Conservation (phyloP, 306 rosid species). For the Purshia tridentata region DNA sequence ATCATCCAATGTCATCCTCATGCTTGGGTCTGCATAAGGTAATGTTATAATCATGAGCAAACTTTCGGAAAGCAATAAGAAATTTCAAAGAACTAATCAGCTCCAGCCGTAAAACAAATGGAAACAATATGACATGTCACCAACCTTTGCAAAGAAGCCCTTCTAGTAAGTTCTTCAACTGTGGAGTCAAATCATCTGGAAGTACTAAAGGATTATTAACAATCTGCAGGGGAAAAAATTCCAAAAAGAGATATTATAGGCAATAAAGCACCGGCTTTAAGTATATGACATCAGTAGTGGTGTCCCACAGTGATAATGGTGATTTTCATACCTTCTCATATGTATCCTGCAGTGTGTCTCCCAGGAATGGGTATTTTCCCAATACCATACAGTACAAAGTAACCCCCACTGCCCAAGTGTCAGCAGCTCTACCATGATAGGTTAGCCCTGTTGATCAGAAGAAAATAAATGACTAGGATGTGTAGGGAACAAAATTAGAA, state of each 20-base stretch:
- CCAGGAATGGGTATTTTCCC: slow-evolving; percentile 92
- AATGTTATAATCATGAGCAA: background rate
- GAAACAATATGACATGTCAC: background rate
- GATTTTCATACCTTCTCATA: slow-evolving; percentile 69
- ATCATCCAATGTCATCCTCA: slow-evolving; percentile 63
- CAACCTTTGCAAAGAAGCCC: slow-evolving; percentile 93
- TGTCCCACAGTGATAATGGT: background rate
- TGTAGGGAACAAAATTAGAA: background rate
- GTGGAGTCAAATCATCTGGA: slow-evolving; percentile 70
- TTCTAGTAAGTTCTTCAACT: slow-evolving; percentile 62
- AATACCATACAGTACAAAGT: slow-evolving; percentile 89
- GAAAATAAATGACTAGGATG: background rate
- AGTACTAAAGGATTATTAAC: slow-evolving; percentile 71
- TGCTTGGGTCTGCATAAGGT: slow-evolving; percentile 56
- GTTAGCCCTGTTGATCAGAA: slow-evolving; percentile 54
- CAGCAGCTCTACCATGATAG: slow-evolving; percentile 81
- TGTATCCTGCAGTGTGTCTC: slow-evolving; percentile 97
- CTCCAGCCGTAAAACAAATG: background rate
- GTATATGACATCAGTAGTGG: background rate
- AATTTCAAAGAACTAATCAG: background rate
- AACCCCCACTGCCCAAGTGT: slow-evolving; percentile 98
- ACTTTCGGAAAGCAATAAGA: no score
- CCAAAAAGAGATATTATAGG: background rate
- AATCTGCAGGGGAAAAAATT: slow-evolving; percentile 57
- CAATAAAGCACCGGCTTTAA: slow-evolving; percentile 1